Evolutionary conservation across 2,329 filamentous ascomycete species (phyloP).

Genomic region (Pseudodiploospora longispora): DNA sequence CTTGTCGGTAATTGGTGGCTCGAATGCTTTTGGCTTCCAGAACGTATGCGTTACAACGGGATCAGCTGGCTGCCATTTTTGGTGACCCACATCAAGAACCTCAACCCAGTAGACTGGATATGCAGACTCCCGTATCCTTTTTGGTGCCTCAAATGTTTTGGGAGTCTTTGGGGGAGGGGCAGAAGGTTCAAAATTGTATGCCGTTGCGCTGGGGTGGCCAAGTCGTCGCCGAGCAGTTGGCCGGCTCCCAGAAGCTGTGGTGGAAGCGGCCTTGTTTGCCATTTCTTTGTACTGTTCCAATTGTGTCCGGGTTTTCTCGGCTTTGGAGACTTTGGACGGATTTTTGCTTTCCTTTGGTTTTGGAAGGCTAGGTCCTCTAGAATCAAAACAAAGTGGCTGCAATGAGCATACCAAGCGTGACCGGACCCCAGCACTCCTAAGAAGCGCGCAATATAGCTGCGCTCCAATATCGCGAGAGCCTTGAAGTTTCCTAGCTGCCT

Average conservation of each 20-base stretch:
- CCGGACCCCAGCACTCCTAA: conserved; percentile 75
- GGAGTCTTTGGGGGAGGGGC: conserved; percentile 27
- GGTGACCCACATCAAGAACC: conserved; percentile 72
- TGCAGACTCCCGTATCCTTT: conserved; percentile 56
- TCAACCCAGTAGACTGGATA: conserved; percentile 94
- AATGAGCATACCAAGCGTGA: conserved; percentile 83
- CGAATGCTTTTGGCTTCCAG: conserved; percentile 66
- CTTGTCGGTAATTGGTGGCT: conserved; percentile 71
- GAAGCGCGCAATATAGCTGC: conserved; percentile 80
- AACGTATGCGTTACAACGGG: conserved; percentile 71
- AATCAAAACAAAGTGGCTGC: conserved; percentile 67
- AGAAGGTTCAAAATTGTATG: conserved; percentile 40
- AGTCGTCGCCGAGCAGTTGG: conserved; percentile 39
- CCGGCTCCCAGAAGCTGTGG: conserved; percentile 18
- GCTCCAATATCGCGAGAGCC: conserved; percentile 87
- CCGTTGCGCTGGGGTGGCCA: conserved; percentile 47
- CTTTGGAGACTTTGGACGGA: conserved; percentile 21
- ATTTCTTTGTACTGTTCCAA: conserved; percentile 24
- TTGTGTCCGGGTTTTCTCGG: conserved; percentile 20
- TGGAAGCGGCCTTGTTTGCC: conserved; percentile 25
- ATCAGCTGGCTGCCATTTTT: conserved; percentile 89
- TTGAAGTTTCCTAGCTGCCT: conserved; percentile 57
- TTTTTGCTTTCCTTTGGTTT: conserved; percentile 27
- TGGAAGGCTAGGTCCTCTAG: conserved; percentile 40
- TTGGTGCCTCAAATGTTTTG: conserved; percentile 25